Evolutionary conservation across 805 yeast genomes (phyloP), one percentile per base, ranked within the genome.

Genomic region (Lipomyces mesembrius): DNA sequence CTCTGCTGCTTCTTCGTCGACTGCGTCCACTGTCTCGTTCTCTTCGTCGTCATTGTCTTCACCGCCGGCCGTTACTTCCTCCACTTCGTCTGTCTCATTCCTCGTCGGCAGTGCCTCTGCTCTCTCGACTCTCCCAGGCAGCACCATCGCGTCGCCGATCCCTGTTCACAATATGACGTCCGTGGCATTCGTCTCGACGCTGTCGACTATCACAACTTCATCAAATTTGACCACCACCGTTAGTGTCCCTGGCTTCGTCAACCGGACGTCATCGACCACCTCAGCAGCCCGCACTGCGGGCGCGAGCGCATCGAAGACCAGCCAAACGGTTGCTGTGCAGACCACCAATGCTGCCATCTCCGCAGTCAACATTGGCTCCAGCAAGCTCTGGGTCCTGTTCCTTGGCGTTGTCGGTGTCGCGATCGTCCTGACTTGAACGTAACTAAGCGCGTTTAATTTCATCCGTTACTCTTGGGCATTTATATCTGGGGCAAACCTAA

Each of bases 11-110:
- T 32, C 57, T 22, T 52, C 55, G 17, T 14, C 34, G 17, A 12
- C 55, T 22, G 25, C 11, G 27, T 9, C 55, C n/a, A 3, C 53
- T 14, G 4, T 14, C 27, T 49, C 27, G 22, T 25, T n/a, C n/a
- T 14, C 55, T 22, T 29, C 55, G 6, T 25, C 35, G 11, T 6
- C 55, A 6, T 11, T 29, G 17, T 1, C 17, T 20, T 14, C 55
- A 25, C 32, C 55, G 6, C 11, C 53, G 11, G n/a, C 27, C 25
- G 46, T 55, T 61, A 57, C 35, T 64, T 60, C 32, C n/a, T 34
- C 37, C 55, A 56, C 52, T 56, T 60, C 35, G 51, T 51, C 57
- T 39, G 90, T 49, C 53, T 25, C 20, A 52, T 49, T 27, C 43
- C 35, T 43, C 53, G 37, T 51, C 4, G 39, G 39, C 4, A 11